phyloP scores from a whole-genome alignment of 257 asterid genomes.

The Capsicum rhomboideum region DNA sequence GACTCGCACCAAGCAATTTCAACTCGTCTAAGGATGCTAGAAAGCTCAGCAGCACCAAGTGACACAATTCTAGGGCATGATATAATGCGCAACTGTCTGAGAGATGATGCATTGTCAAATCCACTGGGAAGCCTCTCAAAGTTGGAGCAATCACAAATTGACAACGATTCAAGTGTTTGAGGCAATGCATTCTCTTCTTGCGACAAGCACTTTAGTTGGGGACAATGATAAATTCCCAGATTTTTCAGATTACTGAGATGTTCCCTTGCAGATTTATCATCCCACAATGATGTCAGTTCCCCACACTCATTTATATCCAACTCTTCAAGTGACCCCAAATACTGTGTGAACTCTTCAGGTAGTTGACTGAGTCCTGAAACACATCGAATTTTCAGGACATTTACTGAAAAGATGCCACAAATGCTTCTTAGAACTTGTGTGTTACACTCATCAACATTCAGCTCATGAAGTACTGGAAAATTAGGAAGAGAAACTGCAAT shows the following conservation, averaged over 20 bases:
- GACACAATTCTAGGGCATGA: background rate
- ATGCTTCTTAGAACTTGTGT: background rate
- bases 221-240: background rate
- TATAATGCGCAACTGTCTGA: background rate
- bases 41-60: background rate
- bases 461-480: background rate
- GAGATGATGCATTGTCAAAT: background rate
- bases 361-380: background rate
- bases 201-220: background rate
- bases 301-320: background rate
- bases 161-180: background rate
- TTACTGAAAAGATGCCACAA: conserved; percentile 1
- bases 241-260: background rate
- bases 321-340: conserved; percentile 4
- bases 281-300: conserved; percentile 1
- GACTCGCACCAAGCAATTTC: background rate
- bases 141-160: background rate
- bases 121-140: background rate
- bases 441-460: background rate
- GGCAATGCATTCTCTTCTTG: background rate
- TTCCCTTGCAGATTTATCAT: background rate
- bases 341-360: background rate
- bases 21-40: background rate
- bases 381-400: background rate
- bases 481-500: background rate